Conservation (phyloP, 2,329 filamentous ascomycete species). For the Emmonsia crescens region DNA sequence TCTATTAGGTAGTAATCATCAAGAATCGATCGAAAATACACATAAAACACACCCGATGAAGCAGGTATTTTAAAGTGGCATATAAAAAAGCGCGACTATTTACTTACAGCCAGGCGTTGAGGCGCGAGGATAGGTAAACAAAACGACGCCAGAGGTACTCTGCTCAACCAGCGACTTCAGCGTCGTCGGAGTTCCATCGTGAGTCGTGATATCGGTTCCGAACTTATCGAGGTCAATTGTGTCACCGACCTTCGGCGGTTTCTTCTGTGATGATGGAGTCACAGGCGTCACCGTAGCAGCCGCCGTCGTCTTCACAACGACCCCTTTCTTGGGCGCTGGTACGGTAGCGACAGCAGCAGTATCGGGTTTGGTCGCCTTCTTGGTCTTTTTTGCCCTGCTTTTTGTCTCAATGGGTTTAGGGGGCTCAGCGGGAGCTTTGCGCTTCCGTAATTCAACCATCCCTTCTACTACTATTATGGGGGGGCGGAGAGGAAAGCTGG, state of each 20-base stretch:
- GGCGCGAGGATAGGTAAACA: constrained; percentile 94
- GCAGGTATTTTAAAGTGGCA: background rate
- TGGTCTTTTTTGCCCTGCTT: constrained; percentile 33
- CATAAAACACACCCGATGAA: too few relatives aligned
- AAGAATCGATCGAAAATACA: background rate
- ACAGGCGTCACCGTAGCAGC: constrained; percentile 4
- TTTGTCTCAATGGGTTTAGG: constrained; percentile 39
- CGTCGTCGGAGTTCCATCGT: constrained; percentile 70
- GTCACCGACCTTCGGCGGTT: constrained; percentile 29
- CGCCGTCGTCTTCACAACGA: constrained; percentile 16
- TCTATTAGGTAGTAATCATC: constrained; percentile 3
- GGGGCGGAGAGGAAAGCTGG: background rate
- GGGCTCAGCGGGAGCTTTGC: constrained; percentile 43
- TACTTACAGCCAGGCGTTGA: constrained; percentile 85
- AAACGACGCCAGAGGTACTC: constrained; percentile 74
- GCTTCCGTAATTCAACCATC: constrained; percentile 52
- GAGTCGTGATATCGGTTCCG: constrained; percentile 65
- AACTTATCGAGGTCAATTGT: constrained; percentile 45
- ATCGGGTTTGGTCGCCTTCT: constrained; percentile 1
- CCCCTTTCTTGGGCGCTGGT: constrained; percentile 21
- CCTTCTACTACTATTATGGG: background rate
- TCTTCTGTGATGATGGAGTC: constrained; percentile 13
- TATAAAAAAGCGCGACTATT: background rate
- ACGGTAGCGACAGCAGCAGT: background rate
- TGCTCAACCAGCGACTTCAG: constrained; percentile 70